Evolutionary conservation across 768 basidiomycete genomes (phyloP), one percentile per base, ranked within the genome.

Genomic region (Lactarius sanguifluus): DNA sequence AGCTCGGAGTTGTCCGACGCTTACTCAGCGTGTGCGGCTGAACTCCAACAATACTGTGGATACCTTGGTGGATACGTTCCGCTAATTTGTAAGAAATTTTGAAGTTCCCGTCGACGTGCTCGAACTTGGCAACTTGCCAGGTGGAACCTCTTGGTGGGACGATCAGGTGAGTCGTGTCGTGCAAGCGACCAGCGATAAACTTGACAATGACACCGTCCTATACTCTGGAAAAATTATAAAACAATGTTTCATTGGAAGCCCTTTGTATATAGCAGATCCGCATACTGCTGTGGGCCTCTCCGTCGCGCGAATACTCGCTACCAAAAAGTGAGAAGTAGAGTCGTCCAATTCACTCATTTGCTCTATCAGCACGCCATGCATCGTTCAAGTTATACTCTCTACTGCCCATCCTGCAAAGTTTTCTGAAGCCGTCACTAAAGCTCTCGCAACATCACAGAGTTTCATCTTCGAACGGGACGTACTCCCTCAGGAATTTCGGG

Each of bases 341-440:
- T 50, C n/a, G 20, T 25, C 40, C 36, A 28, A 12, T 40, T 10
- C 60, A 13, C 50, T 64, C 13, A 57, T n/a, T 41, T 36, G 1
- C 23, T 45, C 32, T 13, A 62, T 18, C 72, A 91, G 86, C 73
- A 62, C 83, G 10, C 71, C 80, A 3, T 74, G 77, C 10, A 79
- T 81, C 0, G 75, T 82, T 60, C 94, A 94, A 77, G 81, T 98
- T 61, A 82, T 95, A 32, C 86, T 98, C 34, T 92, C 96, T 2
- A 98, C 97, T 0, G 96, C 96, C 96, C 96, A 98, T 74, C 96
- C 97, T 7, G 96, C 95, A 67, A 98, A 98, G 76, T 99, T 99
- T 80, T 90, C 91, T 9, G 91, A 91, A 58, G 96, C 96, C 2
- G 97, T 98, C 55, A 90, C 92, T 13, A 82, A 81, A 28, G 95